Base-by-base conservation (phyloP, 2,329 filamentous ascomycete genomes). In the Alternaria sp. region DNA sequence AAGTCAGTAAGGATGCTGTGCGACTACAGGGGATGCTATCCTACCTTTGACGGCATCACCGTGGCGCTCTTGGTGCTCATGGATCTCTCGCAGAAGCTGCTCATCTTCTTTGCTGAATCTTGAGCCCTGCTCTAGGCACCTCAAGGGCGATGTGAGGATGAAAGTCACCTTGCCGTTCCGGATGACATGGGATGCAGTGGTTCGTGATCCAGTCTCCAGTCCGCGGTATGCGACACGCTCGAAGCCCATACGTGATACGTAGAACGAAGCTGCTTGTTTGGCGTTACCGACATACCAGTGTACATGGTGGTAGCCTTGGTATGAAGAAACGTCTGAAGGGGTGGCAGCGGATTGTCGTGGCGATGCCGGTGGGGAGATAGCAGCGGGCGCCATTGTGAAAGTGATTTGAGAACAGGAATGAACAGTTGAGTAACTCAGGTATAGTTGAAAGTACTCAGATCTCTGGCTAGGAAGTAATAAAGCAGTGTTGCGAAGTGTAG, bases 251-350 rank as follows among this genome's bases (percentile, higher is more conserved):
- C 93, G 91, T 11, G 88, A 90, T 70, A 91, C 90, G 83, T 97
- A 97, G 83, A 93, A 97, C 13, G 91, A 87, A 43, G 94, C 94
- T 3, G 93, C 93, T 84, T 97, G 94, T 83, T 97, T 97, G 73
- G 95, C 94, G 78, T 98, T 98, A 77, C 94, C 93, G 28, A 97
- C 95, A 84, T 93, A 97, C 94, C 94, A 97, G 71, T 93, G 94
- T 60, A 97, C 88, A 81, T 97, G 92, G 82, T 97, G 93, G 80
- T 97, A 97, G 76, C 93, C 93, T 65, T 88, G 88, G 83, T 97
- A 94, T 77, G 81, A 65, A 72, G 82, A 72, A 72, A 85, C 54
- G 75, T 78, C 74, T 32, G 69, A 69, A 15, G 73, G 67, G n/a
- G 67, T 64, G 23, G 71, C 58, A 45, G 68, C 64, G 23, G 69